These are phyloP conservation scores for Murraya koenigii DNA, from an alignment of 345 rosid species.

Conservation along the genomic window DNA sequence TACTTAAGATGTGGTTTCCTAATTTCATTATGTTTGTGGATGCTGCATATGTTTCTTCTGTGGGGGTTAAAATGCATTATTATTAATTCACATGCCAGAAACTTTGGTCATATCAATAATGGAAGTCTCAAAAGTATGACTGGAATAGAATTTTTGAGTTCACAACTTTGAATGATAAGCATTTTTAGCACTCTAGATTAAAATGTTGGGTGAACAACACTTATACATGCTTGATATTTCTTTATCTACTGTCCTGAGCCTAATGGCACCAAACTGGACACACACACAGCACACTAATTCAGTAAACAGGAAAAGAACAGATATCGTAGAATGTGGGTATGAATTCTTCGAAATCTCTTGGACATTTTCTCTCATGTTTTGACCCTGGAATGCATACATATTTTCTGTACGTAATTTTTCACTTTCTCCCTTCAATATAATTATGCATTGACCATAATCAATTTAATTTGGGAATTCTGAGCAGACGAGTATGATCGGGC, in stretches of 20 bases:
- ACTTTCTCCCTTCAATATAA: background rate
- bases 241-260: background rate
- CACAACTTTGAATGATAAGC: conserved; percentile 3
- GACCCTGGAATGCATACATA: background rate
- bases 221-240: background rate
- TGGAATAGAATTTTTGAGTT: background rate
- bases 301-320: background rate
- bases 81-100: background rate
- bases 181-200: background rate
- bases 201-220: background rate
- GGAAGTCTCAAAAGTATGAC: background rate
- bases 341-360: background rate
- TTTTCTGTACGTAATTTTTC: background rate
- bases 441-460: background rate
- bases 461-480: conserved; percentile 19
- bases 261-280: background rate
- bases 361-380: background rate
- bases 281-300: background rate
- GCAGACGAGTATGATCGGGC: conserved; percentile 77
- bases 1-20: background rate
- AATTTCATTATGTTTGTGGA: conserved; percentile 1
- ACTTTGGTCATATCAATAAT: background rate
- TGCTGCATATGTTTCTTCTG: background rate
- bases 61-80: background rate
- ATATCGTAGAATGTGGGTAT: background rate